Evolutionary conservation across 805 yeast genomes (phyloP).

Genomic region (Saccharomycopsis microspora): DNA sequence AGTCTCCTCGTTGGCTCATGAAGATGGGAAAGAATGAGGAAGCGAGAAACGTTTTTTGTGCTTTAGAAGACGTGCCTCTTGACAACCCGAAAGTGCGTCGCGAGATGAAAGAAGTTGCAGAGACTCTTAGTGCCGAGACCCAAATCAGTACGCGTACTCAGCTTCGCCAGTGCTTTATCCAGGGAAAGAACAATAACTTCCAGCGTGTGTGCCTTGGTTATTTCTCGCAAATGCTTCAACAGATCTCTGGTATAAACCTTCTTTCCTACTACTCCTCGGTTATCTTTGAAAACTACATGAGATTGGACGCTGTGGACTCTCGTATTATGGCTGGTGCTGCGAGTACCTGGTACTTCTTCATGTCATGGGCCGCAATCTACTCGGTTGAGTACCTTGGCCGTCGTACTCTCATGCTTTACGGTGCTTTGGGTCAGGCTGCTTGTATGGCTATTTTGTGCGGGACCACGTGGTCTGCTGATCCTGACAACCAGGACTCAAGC

Average conservation of each 20-base stretch:
- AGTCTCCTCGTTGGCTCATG: constrained; percentile 47
- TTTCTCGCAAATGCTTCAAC: constrained; percentile 58
- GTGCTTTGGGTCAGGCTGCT: constrained; percentile 42
- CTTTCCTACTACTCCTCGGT: constrained; percentile 55
- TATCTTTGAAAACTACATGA: constrained; percentile 39
- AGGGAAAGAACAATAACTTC: constrained; percentile 50
- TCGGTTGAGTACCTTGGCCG: constrained; percentile 56
- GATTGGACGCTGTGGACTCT: constrained; percentile 38
- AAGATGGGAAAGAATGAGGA: constrained; percentile 18
- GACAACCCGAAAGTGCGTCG: background rate
- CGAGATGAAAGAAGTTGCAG: constrained; percentile 9
- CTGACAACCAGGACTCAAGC: constrained; percentile 17
- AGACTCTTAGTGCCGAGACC: background rate
- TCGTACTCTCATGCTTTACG: constrained; percentile 44
- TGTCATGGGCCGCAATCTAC: constrained; percentile 45
- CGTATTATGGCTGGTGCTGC: constrained; percentile 56
- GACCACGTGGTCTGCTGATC: constrained; percentile 34
- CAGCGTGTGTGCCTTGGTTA: constrained; percentile 51
- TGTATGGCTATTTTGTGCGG: constrained; percentile 27
- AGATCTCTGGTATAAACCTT: constrained; percentile 60
- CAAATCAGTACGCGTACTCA: background rate
- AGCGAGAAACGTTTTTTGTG: constrained; percentile 11
- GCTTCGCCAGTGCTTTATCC: constrained; percentile 18
- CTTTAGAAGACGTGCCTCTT: constrained; percentile 7
- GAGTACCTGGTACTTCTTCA: constrained; percentile 46